Evolutionary conservation across 2,329 filamentous ascomycete genomes (phyloP), one percentile per base, ranked within the genome.

Genomic region (Xylariaceae sp.): DNA sequence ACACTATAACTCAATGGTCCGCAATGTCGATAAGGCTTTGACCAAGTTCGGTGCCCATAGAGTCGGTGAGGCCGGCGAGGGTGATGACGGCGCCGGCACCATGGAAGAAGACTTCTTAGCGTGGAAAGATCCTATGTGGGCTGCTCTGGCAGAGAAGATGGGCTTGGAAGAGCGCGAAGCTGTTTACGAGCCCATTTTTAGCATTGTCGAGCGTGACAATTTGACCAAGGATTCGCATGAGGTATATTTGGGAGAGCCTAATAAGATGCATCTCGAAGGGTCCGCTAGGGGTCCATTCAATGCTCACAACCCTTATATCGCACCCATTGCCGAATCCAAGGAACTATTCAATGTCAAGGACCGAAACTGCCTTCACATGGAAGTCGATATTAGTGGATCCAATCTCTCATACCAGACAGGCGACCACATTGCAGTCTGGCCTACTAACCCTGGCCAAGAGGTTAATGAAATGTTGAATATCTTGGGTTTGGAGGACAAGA

Each of bases 91-190:
- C 63, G 93, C 95, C 64, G 95, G 96, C 60, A 99, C 95, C 55
- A 99, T 99, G 96, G 95, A 99, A 78, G 96, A 99, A 78, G 96
- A 99, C 71, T 99, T 98, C 76, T 79, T 99, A 69, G 91, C 94
- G 65, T 99, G 95, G 95, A 99, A 99, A 79, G 95, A 99, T 70
- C 93, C 93, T 61, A 99, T 99, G 95, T 99, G 96, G 95, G 81
- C 84, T 68, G 90, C 90, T 58, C 82, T 99, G 50, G 82, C 89
- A 21, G 85, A 91, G 64, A 87, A 91, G 71, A 91, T 99, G 89
- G 86, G 86, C 51, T 80, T 99, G 53, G 90, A 98, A 76, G 95
- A 99, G 78, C 92, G 95, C 58, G 96, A 99, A 74, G 91, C 93
- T 60, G 87, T 96, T 58, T 99, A 98, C 74, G 96, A 99, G 74